Conservation (phyloP, 441 rosid species). For the Geranium incanum region DNA sequence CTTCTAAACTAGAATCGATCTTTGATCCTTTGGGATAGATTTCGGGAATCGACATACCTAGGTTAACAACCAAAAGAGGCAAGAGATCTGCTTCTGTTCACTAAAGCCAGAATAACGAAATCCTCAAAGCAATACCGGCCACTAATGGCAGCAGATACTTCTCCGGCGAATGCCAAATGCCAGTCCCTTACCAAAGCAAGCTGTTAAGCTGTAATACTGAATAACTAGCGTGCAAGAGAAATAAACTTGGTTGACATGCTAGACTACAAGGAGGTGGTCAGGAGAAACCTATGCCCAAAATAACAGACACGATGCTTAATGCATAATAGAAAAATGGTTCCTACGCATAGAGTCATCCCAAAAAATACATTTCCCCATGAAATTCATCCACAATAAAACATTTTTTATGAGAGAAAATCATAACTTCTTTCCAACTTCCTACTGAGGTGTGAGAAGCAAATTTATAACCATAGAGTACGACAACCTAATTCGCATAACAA, state of each 20-base stretch:
- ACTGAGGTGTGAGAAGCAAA: slow-evolving; percentile 5
- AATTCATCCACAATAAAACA: not conserved
- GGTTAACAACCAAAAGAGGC: too few relatives aligned
- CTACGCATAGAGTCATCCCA: not conserved
- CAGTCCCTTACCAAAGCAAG: not conserved
- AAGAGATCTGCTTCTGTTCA: too few relatives aligned
- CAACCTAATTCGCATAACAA: slow-evolving; percentile 2
- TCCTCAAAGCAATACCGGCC: too few relatives aligned
- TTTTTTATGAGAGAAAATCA: not conserved
- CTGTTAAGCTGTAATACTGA: not conserved
- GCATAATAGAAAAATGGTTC: not conserved
- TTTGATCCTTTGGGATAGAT: too few relatives aligned
- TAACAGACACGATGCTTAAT: not conserved
- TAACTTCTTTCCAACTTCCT: not conserved
- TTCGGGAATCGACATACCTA: too few relatives aligned
- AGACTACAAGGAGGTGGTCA: not conserved
- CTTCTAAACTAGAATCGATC: too few relatives aligned
- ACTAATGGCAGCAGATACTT: too few relatives aligned
- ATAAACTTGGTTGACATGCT: not conserved
- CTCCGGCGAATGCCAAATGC: too few relatives aligned
- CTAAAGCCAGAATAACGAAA: too few relatives aligned
- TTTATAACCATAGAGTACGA: not conserved
- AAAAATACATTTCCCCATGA: not conserved
- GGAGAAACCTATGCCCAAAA: not conserved
- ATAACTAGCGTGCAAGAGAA: not conserved